Evolutionary conservation across 202 grass and related monocot genomes (phyloP), one percentile per base, ranked within the genome.

Genomic region (Sporobolus alterniflorus): DNA sequence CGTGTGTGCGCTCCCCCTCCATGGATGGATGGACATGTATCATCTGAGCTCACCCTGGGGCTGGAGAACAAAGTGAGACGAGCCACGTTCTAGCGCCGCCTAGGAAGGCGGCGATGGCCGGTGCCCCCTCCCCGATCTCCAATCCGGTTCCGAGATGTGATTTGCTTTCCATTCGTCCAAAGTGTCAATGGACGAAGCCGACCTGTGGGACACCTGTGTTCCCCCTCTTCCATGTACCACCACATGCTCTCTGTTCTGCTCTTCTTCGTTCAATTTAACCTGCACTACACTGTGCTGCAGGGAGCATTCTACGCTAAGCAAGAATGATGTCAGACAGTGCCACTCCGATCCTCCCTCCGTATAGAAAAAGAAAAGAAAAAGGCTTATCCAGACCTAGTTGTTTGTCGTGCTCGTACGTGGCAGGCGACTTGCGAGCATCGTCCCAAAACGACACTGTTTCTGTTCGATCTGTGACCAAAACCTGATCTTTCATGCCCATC

Each of bases 151-250:
- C 36, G 36, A 39, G 36, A 39, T 8, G 36, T 39, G 0, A 4
- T 39, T 39, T 39, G 36, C 36, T 8, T 39, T 49, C 16, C 48
- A 21, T 51, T 17, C 48, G 71, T 48, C 71, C 51, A 74, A 42
- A 31, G 51, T n/a, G 81, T 80, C 68, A 75, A 75, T 76, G 76
- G 32, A 84, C n/a, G n/a, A n/a, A 60, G 76, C 87, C 81, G 43
- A 63, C 73, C 62, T 21, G 69, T 89, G 87, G 87, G 87, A 25
- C 82, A 80, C 82, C 9, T 39, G 76, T 89, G 87, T 75, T n/a
- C 81, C 81, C 80, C 32, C 3, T n/a, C 50, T 42, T 71, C 32
- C 61, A 51, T 68, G 21, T 15, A 15, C 8, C 16, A 73, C 1
- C 81, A 44, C 62, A 69, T 84, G 75, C 36, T 1, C 9, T 26